Percentiles rank a stretch among this genome's conserved stretches.
phyloP scores from a whole-genome alignment of 2,329 filamentous ascomycete genomes.

The Nakataea oryzae region DNA sequence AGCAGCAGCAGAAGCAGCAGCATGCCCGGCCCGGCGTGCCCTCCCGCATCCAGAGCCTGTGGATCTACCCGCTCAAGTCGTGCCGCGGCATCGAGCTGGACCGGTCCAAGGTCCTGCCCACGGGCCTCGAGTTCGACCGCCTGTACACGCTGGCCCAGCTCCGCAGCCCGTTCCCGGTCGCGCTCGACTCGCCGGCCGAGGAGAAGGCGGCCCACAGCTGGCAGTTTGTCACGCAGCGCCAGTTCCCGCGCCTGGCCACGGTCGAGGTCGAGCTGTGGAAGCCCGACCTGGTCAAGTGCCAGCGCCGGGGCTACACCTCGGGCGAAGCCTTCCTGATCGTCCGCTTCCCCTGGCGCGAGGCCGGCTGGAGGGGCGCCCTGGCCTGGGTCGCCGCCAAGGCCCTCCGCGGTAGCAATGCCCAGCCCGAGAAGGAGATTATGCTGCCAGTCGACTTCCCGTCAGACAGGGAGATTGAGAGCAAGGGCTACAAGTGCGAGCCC shows the following conservation, averaged over 20 bases:
- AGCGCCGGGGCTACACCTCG: conserved; percentile 32
- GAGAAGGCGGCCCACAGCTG: conserved; percentile 40
- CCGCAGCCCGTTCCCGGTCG: conserved; percentile 34
- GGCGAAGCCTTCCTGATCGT: conserved; percentile 51
- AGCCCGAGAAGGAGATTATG: conserved; percentile 53
- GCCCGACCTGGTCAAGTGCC: conserved; percentile 48
- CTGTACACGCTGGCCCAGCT: conserved; percentile 74
- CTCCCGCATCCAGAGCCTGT: conserved; percentile 48
- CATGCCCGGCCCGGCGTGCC: conserved; percentile 8
- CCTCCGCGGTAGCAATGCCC: conserved; percentile 32
- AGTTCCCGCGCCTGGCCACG: conserved; percentile 60
- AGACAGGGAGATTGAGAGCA: conserved; percentile 41
- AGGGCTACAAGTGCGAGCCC: conserved; percentile 48
- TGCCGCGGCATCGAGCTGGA: conserved; percentile 67
- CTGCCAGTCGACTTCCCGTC: conserved; percentile 56
- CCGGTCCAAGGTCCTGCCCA: conserved; percentile 50
- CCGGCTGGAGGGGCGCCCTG: conserved; percentile 34
- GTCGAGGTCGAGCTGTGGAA: conserved; percentile 60
- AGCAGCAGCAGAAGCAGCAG: neutral
- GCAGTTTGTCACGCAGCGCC: conserved; percentile 61
- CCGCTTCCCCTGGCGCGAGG: conserved; percentile 51
- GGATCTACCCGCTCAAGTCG: conserved; percentile 76
- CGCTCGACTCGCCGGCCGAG: conserved; percentile 17
- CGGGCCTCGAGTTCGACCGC: conserved; percentile 69
- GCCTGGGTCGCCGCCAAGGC: conserved; percentile 39